A percentile compares a stretch with the other conserved stretches of the same genome.
phyloP scores from a whole-genome alignment of 179 eudicot genomes.

The Nepenthes alata region DNA sequence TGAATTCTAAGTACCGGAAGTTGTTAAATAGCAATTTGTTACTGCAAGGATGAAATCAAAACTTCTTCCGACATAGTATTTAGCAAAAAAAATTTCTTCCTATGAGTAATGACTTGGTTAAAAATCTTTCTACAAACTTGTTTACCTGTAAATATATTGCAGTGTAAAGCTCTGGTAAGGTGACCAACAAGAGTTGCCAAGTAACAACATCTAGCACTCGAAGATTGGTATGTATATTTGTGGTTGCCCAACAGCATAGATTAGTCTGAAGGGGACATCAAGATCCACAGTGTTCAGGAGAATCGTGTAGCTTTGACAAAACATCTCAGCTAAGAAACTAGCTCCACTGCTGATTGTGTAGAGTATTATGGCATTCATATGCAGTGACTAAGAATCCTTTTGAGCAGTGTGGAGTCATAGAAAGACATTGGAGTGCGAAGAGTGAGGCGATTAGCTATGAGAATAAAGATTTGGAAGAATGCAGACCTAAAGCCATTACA shows the following conservation, averaged over 20 bases:
- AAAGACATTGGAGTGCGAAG: constrained; percentile 67
- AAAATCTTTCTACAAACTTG: neutral
- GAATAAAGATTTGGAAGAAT: constrained; percentile 52
- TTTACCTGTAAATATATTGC: constrained; percentile 58
- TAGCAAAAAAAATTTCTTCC: neutral
- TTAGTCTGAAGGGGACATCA: constrained; percentile 49
- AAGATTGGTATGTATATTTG: constrained; percentile 36
- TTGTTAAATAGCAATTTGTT: neutral
- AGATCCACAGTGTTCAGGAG: constrained; percentile 62
- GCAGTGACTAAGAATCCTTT: constrained; percentile 54
- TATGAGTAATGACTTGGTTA: no score
- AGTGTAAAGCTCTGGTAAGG: constrained; percentile 45
- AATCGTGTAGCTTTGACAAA: constrained; percentile 27
- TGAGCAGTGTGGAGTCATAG: constrained; percentile 65
- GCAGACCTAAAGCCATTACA: constrained; percentile 40
- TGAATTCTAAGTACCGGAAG: neutral
- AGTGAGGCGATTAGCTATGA: constrained; percentile 51
- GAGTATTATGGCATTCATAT: neutral
- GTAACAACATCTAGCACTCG: constrained; percentile 48
- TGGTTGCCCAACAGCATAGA: constrained; percentile 39
- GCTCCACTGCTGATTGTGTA: neutral
- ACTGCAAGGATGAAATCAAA: neutral
- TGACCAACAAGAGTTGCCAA: constrained; percentile 70
- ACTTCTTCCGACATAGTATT: neutral
- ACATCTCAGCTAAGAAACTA: neutral